Conservation (phyloP, 495 filamentous ascomycete species). For the Xylaria nigripes region DNA sequence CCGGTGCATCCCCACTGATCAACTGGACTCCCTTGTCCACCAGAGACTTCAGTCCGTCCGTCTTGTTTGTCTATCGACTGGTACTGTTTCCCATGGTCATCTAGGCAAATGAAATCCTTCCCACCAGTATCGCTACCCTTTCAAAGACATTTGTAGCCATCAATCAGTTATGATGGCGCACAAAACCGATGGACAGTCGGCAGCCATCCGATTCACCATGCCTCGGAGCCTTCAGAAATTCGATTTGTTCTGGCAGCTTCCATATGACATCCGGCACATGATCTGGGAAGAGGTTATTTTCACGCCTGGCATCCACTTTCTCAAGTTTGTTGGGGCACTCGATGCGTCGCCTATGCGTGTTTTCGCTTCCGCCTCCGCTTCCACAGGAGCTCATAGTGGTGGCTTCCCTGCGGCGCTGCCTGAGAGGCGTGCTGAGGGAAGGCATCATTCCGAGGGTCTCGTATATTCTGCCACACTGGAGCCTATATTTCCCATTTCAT, state of each 20-base stretch:
- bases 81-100: too few species aligned
- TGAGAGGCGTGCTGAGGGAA: neutral
- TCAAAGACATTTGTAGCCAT: neutral
- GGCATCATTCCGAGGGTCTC: neutral
- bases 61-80: neutral
- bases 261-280: slow-evolving; percentile 21
- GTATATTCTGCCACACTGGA: slow-evolving; percentile 15
- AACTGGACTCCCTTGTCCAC: neutral
- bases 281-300: slow-evolving; percentile 23
- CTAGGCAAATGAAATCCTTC: neutral
- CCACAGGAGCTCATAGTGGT: neutral
- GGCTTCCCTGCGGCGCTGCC: neutral
- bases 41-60: neutral
- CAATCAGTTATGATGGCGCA: neutral
- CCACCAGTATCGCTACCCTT: neutral
- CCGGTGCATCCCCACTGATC: neutral
- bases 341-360: neutral
- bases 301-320: slow-evolving; percentile 26
- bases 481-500: slow-evolving; percentile 13
- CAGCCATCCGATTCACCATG: slow-evolving; percentile 9
- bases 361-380: neutral
- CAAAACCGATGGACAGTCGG: neutral
- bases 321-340: slow-evolving; percentile 17
- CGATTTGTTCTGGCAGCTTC: slow-evolving; percentile 15
- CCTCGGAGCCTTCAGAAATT: slow-evolving; percentile 15